Base-by-base conservation (phyloP, 345 rosid genomes). In the Anacardium occidentale region DNA sequence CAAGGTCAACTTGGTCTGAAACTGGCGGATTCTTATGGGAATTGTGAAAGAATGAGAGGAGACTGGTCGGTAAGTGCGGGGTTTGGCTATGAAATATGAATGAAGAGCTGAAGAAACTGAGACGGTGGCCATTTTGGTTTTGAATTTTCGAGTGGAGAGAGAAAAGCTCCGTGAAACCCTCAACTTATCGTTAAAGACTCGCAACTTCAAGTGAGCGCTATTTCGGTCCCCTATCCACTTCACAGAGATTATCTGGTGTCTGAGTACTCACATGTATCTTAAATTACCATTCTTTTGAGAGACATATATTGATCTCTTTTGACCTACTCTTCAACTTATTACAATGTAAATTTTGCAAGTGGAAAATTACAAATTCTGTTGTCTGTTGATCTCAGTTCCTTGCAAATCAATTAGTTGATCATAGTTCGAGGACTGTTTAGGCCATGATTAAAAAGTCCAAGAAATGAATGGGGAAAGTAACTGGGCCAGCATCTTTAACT, bases 41-140 rank as follows among this genome's bases (percentile, higher is more conserved):
- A 66, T 76, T 60, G 74, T 25, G 66, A 82, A 64, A 18, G 79
- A 81, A 75, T 52, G 77, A 64, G 15, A 64, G 57, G 64, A 59
- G 57, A 22, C 42, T 17, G 62, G 69, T 76, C 65, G 68, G 70
- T 47, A 22, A 62, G 18, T 17, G 32, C 29, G 64, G n/a, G 50
- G 66, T 10, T n/a, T 40, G 70, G 66, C 40, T 66, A 56, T 45
- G 55, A 59, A 63, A 29, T 70, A 77, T 10, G 76, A 70, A 51
- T 42, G 75, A 3, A 79, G 75, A n/a, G 84, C 52, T 65, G 85
- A 78, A 73, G 78, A 77, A 67, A 84, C 78, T 10, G 83, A 78
- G 59, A 86, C 48, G 11, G 87, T 66, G 40, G 88, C 86, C 93
- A 88, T 88, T 74, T 77, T 42, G 44, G 42, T 47, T 37, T 22